Evolutionary conservation across 768 basidiomycete genomes (phyloP).

Genomic region (Trametes villosa): DNA sequence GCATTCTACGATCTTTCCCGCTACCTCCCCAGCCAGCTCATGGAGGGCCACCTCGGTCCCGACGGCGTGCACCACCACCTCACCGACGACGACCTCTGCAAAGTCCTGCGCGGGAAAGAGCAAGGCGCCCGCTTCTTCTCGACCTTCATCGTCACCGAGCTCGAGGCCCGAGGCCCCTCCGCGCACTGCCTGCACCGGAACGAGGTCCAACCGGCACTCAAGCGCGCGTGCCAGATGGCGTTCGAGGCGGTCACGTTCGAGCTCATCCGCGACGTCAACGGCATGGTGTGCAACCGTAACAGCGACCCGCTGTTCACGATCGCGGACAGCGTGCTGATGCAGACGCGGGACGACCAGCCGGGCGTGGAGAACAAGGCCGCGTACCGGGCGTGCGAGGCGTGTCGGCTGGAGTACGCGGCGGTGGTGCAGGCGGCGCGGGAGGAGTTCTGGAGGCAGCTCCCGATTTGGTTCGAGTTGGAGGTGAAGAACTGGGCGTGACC

Average conservation of each 20-base stretch:
- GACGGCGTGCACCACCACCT: slow-evolving; percentile 44
- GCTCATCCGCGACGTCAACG: slow-evolving; percentile 73
- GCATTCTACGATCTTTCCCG: slow-evolving; percentile 85
- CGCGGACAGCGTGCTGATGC: slow-evolving; percentile 68
- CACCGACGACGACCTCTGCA: slow-evolving; percentile 58
- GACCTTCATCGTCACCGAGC: slow-evolving; percentile 74
- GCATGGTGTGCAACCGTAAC: slow-evolving; percentile 63
- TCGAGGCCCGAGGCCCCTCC: slow-evolving; percentile 62
- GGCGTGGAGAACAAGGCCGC: slow-evolving; percentile 46
- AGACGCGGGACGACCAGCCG: slow-evolving; percentile 52
- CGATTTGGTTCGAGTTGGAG: slow-evolving; percentile 67
- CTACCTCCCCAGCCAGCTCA: slow-evolving; percentile 62
- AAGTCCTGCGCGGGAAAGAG: slow-evolving; percentile 70
- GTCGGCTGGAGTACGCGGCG: slow-evolving; percentile 63
- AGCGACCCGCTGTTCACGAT: slow-evolving; percentile 76
- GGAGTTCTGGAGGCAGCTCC: slow-evolving; percentile 67
- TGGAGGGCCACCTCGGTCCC: slow-evolving; percentile 50
- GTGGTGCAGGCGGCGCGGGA: slow-evolving; percentile 62
- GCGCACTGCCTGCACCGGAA: slow-evolving; percentile 51
- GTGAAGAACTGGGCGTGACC: slow-evolving; percentile 40
- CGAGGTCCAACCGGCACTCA: slow-evolving; percentile 47
- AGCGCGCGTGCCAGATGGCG: slow-evolving; percentile 66
- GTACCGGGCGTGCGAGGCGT: slow-evolving; percentile 67
- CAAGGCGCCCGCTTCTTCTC: slow-evolving; percentile 75
- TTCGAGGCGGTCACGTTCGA: slow-evolving; percentile 79